phyloP scores from a whole-genome alignment of 1,284 basidiomycete species.

The Cutaneotrichosporon dermatis region DNA sequence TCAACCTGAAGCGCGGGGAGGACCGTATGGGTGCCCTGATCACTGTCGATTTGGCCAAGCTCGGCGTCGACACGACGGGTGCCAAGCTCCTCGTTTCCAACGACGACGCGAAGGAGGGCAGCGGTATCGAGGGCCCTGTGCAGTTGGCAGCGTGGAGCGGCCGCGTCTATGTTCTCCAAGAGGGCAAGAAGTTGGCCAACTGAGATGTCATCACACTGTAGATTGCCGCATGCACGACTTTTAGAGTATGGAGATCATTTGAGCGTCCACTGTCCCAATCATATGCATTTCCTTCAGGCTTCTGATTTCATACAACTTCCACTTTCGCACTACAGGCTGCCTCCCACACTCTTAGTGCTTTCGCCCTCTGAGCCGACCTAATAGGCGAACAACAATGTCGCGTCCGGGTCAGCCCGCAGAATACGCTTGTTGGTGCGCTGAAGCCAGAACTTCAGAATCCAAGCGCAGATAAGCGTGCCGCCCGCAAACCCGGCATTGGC shows the following conservation, averaged over 20 bases:
- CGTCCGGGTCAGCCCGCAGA: no score
- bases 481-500: conserved; percentile 22
- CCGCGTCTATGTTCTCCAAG: conserved; percentile 27
- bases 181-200: conserved; percentile 2
- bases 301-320: no score
- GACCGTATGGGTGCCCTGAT: conserved; percentile 18
- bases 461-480: conserved; percentile 10
- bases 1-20: conserved; percentile 53
- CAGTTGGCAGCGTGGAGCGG: conserved; percentile 26
- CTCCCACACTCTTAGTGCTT: no score
- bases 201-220: not conserved
- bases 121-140: conserved; percentile 14
- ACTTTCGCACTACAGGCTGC: no score
- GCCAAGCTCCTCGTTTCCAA: conserved; percentile 31
- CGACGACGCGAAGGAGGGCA: conserved; percentile 17
- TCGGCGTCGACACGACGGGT: conserved; percentile 18
- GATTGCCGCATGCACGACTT: no score
- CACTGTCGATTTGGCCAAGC: conserved; percentile 9
- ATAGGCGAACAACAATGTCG: no score
- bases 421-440: conserved; percentile 11
- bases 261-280: no score
- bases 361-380: no score
- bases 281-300: no score
- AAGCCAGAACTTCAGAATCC: conserved; percentile 17
- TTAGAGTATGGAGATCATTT: no score